Evolutionary conservation across 2,329 filamentous ascomycete genomes (phyloP), one percentile per base, ranked within the genome.

Genomic region (Clonostachys rhizophaga): DNA sequence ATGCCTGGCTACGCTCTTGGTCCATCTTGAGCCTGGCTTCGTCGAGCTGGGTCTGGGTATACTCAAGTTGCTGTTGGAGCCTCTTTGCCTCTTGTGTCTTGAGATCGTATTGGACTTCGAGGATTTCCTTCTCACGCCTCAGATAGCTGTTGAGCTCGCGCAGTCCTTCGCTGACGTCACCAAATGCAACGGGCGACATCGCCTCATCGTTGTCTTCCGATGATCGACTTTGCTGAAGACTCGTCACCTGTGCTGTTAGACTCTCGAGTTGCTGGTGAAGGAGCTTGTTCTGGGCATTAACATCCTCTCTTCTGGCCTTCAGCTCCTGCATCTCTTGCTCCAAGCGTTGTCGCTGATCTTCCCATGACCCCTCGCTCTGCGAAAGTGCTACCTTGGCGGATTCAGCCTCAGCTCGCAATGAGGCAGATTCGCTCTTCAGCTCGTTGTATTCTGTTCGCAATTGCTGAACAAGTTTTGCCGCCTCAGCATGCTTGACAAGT

Each of bases 101-200:
- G 41, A 97, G 76, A 56, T 96, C 91, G 58, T 91, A 88, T 60
- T 97, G 92, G n/a, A 96, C 89, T 57, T 99, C 92, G 9, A 96
- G 79, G 54, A 99, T 97, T 63, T 97, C 94, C 73, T 97, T 99
- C 69, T 99, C 95, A 40, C 90, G 87, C 42, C 92, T 86, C 51
- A 99, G 74, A 64, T 94, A 99, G 51, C 82, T 87, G 68, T 95
- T 95, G 48, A 99, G 81, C 59, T 97, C 92, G 51, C 94, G 87
- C 10, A 96, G 79, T 46, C 88, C 89, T 54, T 90, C 88, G 10
- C 84, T 71, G 39, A 81, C 83, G 35, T 81, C 74, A 44, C 82
- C 76, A 5, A 79, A 69, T 7, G 75, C 68, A 14, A 77, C 67
- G 2, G 75, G 65, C 12, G 72, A 71, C 49, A 76, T 70, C 12